phyloP scores from a whole-genome alignment of 2,329 filamentous ascomycete genomes.

The Ceratocystis cubensis region DNA sequence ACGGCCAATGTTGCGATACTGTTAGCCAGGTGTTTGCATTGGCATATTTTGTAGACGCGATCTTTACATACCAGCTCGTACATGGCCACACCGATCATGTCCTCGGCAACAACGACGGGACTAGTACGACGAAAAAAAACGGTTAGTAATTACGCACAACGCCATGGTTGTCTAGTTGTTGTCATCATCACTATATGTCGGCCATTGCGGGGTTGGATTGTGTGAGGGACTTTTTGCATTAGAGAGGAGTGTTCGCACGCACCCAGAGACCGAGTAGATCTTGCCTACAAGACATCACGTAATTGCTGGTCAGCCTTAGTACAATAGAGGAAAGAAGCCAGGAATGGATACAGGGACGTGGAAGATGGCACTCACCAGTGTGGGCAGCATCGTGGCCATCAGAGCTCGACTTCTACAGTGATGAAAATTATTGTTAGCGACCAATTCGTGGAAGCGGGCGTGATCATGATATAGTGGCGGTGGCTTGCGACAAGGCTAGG shows the following conservation, averaged over 20 bases:
- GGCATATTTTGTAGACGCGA: background rate
- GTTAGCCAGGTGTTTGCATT: conserved; percentile 12
- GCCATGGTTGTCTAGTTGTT: conserved; percentile 15
- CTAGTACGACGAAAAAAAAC: conserved; percentile 30
- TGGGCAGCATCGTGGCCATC: conserved; percentile 18
- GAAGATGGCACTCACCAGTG: conserved; percentile 14
- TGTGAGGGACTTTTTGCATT: conserved; percentile 20
- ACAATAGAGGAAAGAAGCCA: background rate
- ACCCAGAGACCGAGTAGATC: conserved; percentile 53
- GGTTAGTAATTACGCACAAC: conserved; percentile 26
- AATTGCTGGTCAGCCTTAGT: background rate
- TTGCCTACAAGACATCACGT: conserved; percentile 34
- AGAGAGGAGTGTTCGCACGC: conserved; percentile 28
- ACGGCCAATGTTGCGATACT: conserved; percentile 8
- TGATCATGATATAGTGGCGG: background rate
- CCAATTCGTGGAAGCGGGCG: background rate
- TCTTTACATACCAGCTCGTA: conserved; percentile 74
- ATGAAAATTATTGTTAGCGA: background rate
- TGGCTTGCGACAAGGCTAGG: conserved; percentile 7
- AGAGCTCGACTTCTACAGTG: conserved; percentile 16
- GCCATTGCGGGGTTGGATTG: conserved; percentile 18
- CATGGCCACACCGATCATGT: conserved; percentile 99
- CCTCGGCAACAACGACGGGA: conserved; percentile 90
- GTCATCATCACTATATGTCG: background rate
- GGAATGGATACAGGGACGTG: background rate